Evolutionary conservation across 2,329 filamentous ascomycete species (phyloP).

Genomic region (Aquanectria penicillioides): DNA sequence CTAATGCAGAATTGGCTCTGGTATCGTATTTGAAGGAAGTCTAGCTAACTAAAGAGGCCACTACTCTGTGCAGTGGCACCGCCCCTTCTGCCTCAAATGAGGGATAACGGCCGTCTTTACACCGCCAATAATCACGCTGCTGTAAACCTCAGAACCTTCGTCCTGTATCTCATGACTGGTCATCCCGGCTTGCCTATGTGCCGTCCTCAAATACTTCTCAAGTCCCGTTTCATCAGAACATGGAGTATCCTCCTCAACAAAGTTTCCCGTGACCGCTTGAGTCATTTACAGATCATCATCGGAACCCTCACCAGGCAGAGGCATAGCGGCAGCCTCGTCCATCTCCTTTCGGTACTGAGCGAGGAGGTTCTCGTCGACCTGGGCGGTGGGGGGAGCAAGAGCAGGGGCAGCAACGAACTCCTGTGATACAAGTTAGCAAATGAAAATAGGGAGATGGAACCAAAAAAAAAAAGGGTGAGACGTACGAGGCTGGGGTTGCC

Average conservation of each 20-base stretch:
- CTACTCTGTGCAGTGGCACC: constrained; percentile 45
- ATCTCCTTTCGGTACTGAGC: constrained; percentile 90
- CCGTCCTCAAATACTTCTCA: constrained; percentile 42
- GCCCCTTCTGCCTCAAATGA: constrained; percentile 46
- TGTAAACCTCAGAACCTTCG: constrained; percentile 46
- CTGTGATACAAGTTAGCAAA: constrained; percentile 57
- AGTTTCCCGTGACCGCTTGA: constrained; percentile 40
- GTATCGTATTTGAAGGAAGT: constrained; percentile 47
- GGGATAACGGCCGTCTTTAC: constrained; percentile 43
- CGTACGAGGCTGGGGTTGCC: constrained; percentile 74
- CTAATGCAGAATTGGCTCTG: constrained; percentile 43
- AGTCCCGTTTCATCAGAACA: constrained; percentile 34
- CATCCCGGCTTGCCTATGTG: constrained; percentile 47
- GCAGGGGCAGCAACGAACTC: constrained; percentile 97
- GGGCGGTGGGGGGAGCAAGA: constrained; percentile 91
- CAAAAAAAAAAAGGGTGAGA: not conserved
- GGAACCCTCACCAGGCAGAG: constrained; percentile 95
- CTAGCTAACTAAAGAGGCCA: constrained; percentile 49
- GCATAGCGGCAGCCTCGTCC: constrained; percentile 79
- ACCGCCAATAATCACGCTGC: constrained; percentile 49
- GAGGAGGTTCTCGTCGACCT: constrained; percentile 86
- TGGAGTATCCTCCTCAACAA: constrained; percentile 44
- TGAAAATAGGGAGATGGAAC: not conserved
- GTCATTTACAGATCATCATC: constrained; percentile 70
- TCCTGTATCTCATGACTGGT: constrained; percentile 52